Base-by-base conservation (phyloP, 148 eudicot genomes). In the Camellia sinensis region DNA sequence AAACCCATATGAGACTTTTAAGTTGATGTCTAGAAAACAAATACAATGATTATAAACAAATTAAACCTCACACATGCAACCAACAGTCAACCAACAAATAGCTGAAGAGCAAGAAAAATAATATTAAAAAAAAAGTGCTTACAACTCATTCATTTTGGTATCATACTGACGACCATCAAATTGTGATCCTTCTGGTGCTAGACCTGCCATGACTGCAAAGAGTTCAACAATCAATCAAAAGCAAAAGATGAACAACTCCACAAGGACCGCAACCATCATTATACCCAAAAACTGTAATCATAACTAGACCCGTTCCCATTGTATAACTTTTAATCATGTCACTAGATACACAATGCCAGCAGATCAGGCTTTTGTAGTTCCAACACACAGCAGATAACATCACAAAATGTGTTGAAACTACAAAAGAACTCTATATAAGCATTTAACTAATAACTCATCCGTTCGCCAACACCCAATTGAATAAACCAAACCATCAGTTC, bases 71-170 rank as follows among this genome's bases (percentile, higher is more conserved):
- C 46, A 46, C 18, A 65, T 50, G 40, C 14, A 11, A 70, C 9
- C 48, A 66, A 2, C 44, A 50, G 21, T 10, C 13, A 5, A 71
- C 8, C 45, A 19, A 19, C 4, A 3, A 4, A 8, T 61, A 61
- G 5, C 21, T 48, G 10, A 22, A 77, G 21, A 66, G 22, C 12
- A 3, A 61, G 37, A 62, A 13, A 15, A 69, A 2, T 0, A 78
- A 50, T 18, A 3, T 11, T 17, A 62, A 3, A 15, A 65, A 67
- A 37, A 18, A 7, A 44, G 45, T 44, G 13, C 83, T 79, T 80
- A 83, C 86, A 83, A 60, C 56, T 83, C 86, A 54, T 56, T 80
- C 86, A 83, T 83, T 71, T 80, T 83, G 6, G 86, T 56, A 46
- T 83, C 86, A 56, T 43, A 83, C 4, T 83, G 86, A 63, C 73